Evolutionary conservation across 78 protist species (phyloP), one percentile per base, ranked within the genome.

Genomic region (Ministeria vibrans): DNA sequence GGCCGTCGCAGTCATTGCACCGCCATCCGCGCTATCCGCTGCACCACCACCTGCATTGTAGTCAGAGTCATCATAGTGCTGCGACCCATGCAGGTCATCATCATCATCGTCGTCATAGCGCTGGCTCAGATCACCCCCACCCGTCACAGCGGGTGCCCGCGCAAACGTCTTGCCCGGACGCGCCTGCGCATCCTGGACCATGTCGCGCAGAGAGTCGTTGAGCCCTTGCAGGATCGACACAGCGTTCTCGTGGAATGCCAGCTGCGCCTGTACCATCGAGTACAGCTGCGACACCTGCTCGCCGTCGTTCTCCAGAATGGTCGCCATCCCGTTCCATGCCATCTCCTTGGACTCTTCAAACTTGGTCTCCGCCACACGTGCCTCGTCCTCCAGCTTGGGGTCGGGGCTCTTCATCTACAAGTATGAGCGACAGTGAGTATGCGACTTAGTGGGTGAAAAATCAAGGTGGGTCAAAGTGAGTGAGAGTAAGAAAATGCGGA

Each of bases 231-330:
- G 59, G 2, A 38, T n/a, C 6, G 1, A 32, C 36, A 70, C 61
- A 0, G 53, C 2, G 3, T 42, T 2, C 42, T 38, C 36, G 51
- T 30, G 44, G 61, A 70, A 28, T 15, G 2, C 18, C 62, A 70
- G 53, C 61, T 44, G 32, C 5, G 76, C 76, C 39, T 70, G 25
- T 15, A 70, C 76, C 30, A 70, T 9, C 1, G 76, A 27, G 15
- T 44, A 1, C 30, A 70, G 45, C 76, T 70, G 76, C 27, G 62
- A 20, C 20, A 70, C 76, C 25, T 70, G 76, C 76, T 70, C 76
- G 6, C 41, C 74, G 43, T 63, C 71, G 71, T 63, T 63, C 43
- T 7, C 71, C 25, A 63, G 6, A 34, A 63, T 63, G 42, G 6
- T 2, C 71, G 28, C 43, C 71, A 63, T 63, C 20, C 71, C 71